These are phyloP conservation scores for Cyclocybe aegerita DNA, from an alignment of 768 basidiomycete species.

Conservation along the genomic window DNA sequence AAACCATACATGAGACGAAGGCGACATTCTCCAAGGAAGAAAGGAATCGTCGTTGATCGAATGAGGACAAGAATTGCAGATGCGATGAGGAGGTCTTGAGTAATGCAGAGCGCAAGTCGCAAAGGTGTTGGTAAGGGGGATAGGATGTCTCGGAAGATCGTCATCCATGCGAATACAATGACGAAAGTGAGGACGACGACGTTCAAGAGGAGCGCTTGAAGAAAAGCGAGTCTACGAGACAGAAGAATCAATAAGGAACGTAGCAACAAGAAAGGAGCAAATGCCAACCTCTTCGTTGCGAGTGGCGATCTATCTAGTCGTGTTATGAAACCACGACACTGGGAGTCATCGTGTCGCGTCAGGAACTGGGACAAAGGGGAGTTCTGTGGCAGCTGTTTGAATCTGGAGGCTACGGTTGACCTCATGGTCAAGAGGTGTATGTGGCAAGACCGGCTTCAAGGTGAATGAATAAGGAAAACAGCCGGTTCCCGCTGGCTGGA, in stretches of 20 bases:
- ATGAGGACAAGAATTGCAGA: slow-evolving; percentile 26
- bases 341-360: slow-evolving; percentile 21
- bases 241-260: neutral
- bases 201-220: slow-evolving; percentile 25
- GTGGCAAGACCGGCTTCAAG: slow-evolving; percentile 1
- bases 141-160: slow-evolving; percentile 16
- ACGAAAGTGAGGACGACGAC: slow-evolving; percentile 18
- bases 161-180: slow-evolving; percentile 14
- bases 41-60: slow-evolving; percentile 28
- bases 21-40: slow-evolving; percentile 33
- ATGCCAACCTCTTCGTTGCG: slow-evolving; percentile 18
- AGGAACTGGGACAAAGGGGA: slow-evolving; percentile 21
- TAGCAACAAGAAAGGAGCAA: neutral
- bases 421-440: slow-evolving; percentile 3
- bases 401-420: slow-evolving; percentile 12
- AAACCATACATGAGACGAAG: slow-evolving; percentile 28
- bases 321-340: slow-evolving; percentile 26
- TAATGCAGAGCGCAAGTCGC: slow-evolving; percentile 21
- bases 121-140: slow-evolving; percentile 16
- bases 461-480: neutral
- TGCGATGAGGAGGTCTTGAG: slow-evolving; percentile 24
- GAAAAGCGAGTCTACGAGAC: slow-evolving; percentile 21
- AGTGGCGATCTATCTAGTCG: slow-evolving; percentile 27
- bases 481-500: slow-evolving; percentile 12
- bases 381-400: slow-evolving; percentile 15